These are phyloP conservation scores for Hsuehochloa calcarea DNA, from an alignment of 176 grass and related monocot species.

Conservation along the genomic window DNA sequence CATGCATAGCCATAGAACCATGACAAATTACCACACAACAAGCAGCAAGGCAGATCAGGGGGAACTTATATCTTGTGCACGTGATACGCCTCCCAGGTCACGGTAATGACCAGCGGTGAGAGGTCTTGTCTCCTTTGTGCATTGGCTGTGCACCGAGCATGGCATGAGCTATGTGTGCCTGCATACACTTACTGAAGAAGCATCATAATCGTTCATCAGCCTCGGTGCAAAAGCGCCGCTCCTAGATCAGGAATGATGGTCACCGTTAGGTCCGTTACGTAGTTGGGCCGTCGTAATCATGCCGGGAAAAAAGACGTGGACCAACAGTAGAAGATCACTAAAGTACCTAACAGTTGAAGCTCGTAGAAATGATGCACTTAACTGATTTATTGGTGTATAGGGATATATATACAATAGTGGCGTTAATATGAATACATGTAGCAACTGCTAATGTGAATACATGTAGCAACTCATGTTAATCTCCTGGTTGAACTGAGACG, in stretches of 20 bases:
- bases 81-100: slow-evolving; percentile 7
- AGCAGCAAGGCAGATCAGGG: not conserved
- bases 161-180: slow-evolving; percentile 22
- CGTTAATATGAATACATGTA: too few species aligned
- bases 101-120: slow-evolving; percentile 9
- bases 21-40: not conserved
- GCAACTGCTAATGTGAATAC: too few species aligned
- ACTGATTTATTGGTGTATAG: too few species aligned
- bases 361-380: too few species aligned
- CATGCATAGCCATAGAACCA: not conserved
- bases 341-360: slow-evolving; percentile 10
- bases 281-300: not conserved
- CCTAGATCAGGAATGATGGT: slow-evolving; percentile 32
- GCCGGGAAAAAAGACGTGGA: not conserved
- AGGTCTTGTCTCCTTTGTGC: not conserved
- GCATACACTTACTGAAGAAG: slow-evolving; percentile 44
- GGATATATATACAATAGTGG: too few species aligned
- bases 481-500: too few species aligned
- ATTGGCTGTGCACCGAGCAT: not conserved
- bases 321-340: not conserved
- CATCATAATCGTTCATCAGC: slow-evolving; percentile 7
- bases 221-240: slow-evolving; percentile 1
- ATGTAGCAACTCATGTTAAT: too few species aligned
- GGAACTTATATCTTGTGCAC: slow-evolving; percentile 8
- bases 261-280: not conserved